phyloP scores from a whole-genome alignment of 768 basidiomycete species.

The Suillus sp. region DNA sequence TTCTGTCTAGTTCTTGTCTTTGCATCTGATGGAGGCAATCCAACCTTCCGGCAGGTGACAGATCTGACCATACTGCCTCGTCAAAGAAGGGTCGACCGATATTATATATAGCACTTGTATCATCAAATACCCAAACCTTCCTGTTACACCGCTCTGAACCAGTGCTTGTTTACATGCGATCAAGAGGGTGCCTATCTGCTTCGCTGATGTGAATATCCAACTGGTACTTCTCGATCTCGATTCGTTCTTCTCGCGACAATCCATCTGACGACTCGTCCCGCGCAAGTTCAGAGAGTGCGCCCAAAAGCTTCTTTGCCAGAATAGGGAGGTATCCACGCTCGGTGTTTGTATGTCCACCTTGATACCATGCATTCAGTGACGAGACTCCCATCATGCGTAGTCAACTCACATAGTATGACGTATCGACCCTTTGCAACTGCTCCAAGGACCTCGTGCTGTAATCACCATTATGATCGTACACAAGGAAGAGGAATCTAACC shows the following conservation, averaged over 20 bases:
- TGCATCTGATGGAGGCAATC: neutral
- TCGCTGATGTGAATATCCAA: conserved; percentile 72
- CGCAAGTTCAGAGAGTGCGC: conserved; percentile 40
- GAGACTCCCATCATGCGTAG: conserved; percentile 15
- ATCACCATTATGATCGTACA: conserved; percentile 21
- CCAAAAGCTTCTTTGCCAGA: conserved; percentile 68
- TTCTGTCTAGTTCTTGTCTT: neutral
- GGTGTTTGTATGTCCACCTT: conserved; percentile 92
- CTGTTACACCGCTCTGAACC: neutral
- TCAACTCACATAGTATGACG: conserved; percentile 77
- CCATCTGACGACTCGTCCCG: conserved; percentile 35
- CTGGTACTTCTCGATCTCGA: conserved; percentile 23
- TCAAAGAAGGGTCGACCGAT: neutral
- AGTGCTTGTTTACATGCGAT: conserved; percentile 51
- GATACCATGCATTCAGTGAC: conserved; percentile 17
- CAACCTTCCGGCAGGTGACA: neutral
- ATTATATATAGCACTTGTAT: conserved; percentile 8
- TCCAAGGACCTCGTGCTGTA: conserved; percentile 85
- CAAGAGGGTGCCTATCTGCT: conserved; percentile 74
- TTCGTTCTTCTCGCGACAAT: conserved; percentile 37
- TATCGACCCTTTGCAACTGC: conserved; percentile 74
- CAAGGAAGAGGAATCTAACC: conserved; percentile 27
- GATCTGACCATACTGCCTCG: neutral
- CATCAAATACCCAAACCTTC: conserved; percentile 29
- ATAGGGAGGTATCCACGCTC: conserved; percentile 90